Percentiles rank a stretch among this genome's conserved stretches.
Evolutionary conservation across 2,329 filamentous ascomycete genomes (phyloP).

Genomic region (Penicillium hordei): DNA sequence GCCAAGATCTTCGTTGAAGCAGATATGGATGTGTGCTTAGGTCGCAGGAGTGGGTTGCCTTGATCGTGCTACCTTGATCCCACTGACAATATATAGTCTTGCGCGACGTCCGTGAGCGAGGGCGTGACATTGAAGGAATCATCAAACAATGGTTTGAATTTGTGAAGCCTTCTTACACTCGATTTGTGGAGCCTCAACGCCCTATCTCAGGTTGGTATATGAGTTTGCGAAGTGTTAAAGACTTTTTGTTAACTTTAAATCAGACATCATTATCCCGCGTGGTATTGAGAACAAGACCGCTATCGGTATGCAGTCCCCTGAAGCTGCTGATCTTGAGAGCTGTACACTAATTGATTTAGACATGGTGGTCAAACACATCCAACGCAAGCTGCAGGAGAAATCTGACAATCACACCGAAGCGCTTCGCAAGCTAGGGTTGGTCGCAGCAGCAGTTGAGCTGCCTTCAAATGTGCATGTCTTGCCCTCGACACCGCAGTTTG

Average conservation of each 20-base stretch:
- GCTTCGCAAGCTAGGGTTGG: slow-evolving; percentile 71
- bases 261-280: slow-evolving; percentile 89
- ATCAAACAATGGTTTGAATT: slow-evolving; percentile 98
- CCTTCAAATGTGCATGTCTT: slow-evolving; percentile 74
- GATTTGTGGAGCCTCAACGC: slow-evolving; percentile 88
- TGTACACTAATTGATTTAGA: slow-evolving; percentile 47
- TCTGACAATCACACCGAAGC: slow-evolving; percentile 79
- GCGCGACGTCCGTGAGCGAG: slow-evolving; percentile 85
- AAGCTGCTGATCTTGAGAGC: not conserved
- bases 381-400: slow-evolving; percentile 81
- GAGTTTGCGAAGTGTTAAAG: not conserved
- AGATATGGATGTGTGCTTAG: slow-evolving; percentile 89
- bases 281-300: slow-evolving; percentile 94
- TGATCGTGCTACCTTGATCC: not conserved
- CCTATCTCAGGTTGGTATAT: slow-evolving; percentile 67
- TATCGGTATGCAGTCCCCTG: slow-evolving; percentile 52
- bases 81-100: slow-evolving; percentile 58
- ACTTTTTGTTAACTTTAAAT: slow-evolving; percentile 15
- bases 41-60: slow-evolving; percentile 68
- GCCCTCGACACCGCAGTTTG: slow-evolving; percentile 74
- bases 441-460: slow-evolving; percentile 69
- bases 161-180: slow-evolving; percentile 95
- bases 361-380: slow-evolving; percentile 93
- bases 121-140: slow-evolving; percentile 87
- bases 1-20: slow-evolving; percentile 87